A percentile compares a stretch with the other conserved stretches of the same genome.
phyloP scores from a whole-genome alignment of 164 flowering plant species.

The Kalanchoe fedtschenkoi region DNA sequence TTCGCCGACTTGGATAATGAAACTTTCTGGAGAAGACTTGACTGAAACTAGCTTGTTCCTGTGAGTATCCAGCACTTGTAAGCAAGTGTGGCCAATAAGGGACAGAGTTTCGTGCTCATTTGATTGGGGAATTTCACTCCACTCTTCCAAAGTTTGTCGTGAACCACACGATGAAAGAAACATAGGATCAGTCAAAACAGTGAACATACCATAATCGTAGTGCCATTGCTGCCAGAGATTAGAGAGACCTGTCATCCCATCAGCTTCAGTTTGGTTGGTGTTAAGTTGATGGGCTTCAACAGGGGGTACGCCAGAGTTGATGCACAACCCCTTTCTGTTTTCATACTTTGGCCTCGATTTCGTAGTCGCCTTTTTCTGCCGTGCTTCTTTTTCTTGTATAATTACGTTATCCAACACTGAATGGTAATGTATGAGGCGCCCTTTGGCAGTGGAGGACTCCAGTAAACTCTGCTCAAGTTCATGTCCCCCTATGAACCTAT shows the following conservation, averaged over 20 bases:
- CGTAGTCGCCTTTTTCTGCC: slow-evolving; percentile 15
- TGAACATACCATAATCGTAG: slow-evolving; percentile 88
- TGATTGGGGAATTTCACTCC: slow-evolving; percentile 8
- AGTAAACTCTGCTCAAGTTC: slow-evolving; percentile 68
- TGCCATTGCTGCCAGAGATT: slow-evolving; percentile 97
- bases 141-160: slow-evolving; percentile 1
- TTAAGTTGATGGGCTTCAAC: slow-evolving; percentile 9
- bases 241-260: slow-evolving; percentile 14
- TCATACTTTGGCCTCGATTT: slow-evolving; percentile 9
- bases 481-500: slow-evolving; percentile 50
- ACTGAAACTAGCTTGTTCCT: slow-evolving; percentile 28
- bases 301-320: not conserved
- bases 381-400: slow-evolving; percentile 28
- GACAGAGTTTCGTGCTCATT: slow-evolving; percentile 25
- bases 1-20: slow-evolving; percentile 91
- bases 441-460: slow-evolving; percentile 71
- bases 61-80: slow-evolving; percentile 56
- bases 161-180: slow-evolving; percentile 25
- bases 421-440: slow-evolving; percentile 87
- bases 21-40: slow-evolving; percentile 51
- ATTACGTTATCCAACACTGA: slow-evolving; percentile 36
- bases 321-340: not conserved
- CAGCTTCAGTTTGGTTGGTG: slow-evolving; percentile 10
- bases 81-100: slow-evolving; percentile 45
- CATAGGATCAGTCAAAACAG: slow-evolving; percentile 70